These are phyloP conservation scores for Phytophthora nicotianae DNA, from an alignment of 352 stramenopile species.

Conservation along the genomic window DNA sequence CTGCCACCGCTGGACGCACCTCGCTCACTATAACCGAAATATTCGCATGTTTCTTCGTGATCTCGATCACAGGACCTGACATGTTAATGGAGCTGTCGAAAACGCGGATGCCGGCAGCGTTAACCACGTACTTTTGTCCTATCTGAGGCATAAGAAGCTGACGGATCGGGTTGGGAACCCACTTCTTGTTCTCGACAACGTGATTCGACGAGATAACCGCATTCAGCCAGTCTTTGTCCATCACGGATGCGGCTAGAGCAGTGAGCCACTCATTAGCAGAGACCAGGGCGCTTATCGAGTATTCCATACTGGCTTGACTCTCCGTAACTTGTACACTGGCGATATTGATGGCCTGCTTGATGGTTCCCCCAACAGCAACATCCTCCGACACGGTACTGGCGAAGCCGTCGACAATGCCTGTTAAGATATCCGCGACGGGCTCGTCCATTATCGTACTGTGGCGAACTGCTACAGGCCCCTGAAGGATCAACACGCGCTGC, in stretches of 20 bases:
- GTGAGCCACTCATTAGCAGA: constrained; percentile 46
- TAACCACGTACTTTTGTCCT: constrained; percentile 50
- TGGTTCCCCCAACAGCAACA: not conserved
- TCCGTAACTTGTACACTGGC: constrained; percentile 34
- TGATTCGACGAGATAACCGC: constrained; percentile 58
- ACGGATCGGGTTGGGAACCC: constrained; percentile 68
- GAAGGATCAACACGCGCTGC: constrained; percentile 85
- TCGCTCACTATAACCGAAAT: constrained; percentile 67
- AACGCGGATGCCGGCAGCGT: constrained; percentile 36
- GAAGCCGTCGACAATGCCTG: constrained; percentile 65
- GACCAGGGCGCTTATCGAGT: constrained; percentile 41
- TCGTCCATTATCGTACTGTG: constrained; percentile 81
- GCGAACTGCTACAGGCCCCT: constrained; percentile 80
- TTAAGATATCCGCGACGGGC: constrained; percentile 80
- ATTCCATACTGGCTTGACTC: constrained; percentile 25
- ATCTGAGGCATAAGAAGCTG: constrained; percentile 53
- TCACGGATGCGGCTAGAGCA: constrained; percentile 36
- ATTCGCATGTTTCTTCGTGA: constrained; percentile 37
- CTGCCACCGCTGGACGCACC: constrained; percentile 56
- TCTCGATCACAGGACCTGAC: constrained; percentile 52
- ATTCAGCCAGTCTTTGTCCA: constrained; percentile 57
- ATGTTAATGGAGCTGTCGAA: constrained; percentile 46
- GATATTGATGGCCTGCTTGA: constrained; percentile 24
- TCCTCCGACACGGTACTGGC: constrained; percentile 43
- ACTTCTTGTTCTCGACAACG: constrained; percentile 58